Conservation (phyloP, 768 basidiomycete genomes). For the Trametes cubensis region DNA sequence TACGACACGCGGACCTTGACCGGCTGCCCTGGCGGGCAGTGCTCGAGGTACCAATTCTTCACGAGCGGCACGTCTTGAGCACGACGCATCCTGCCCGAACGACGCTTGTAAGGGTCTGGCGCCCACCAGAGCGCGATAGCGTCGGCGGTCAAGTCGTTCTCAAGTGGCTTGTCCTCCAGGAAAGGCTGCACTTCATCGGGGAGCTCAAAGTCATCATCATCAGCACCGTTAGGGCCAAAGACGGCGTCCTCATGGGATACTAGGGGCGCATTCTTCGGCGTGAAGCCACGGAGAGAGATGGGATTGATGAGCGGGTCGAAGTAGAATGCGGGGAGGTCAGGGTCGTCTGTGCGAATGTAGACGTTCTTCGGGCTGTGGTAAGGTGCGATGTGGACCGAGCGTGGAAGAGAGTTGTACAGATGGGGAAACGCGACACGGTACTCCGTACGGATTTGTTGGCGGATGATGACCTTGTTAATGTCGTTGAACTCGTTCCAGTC, state of each 20-base stretch:
- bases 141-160: slow-evolving; percentile 92
- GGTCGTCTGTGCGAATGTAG: slow-evolving; percentile 98
- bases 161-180: slow-evolving; percentile 74
- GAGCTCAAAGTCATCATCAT: slow-evolving; percentile 87
- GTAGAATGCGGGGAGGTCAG: slow-evolving; percentile 99
- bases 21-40: slow-evolving; percentile 93
- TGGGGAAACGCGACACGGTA: slow-evolving; percentile 99
- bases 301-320: slow-evolving; percentile 99
- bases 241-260: slow-evolving; percentile 90
- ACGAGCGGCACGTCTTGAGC: slow-evolving; percentile 95
- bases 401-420: slow-evolving; percentile 96
- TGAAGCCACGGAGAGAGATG: slow-evolving; percentile 86
- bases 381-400: slow-evolving; percentile 87
- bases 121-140: slow-evolving; percentile 99
- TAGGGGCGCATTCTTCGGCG: slow-evolving; percentile 78
- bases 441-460: slow-evolving; percentile 97
- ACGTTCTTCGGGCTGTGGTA: slow-evolving; percentile 97
- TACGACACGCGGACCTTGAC: slow-evolving; percentile 99
- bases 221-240: slow-evolving; percentile 84
- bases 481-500: slow-evolving; percentile 99
- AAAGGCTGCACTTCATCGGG: slow-evolving; percentile 81
- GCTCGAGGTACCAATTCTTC: slow-evolving; percentile 98
- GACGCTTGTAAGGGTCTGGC: slow-evolving; percentile 91
- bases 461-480: slow-evolving; percentile 99
- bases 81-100: slow-evolving; percentile 89